Evolutionary conservation across 352 stramenopile genomes (phyloP).

Genomic region (Poterioochromonas sp.): DNA sequence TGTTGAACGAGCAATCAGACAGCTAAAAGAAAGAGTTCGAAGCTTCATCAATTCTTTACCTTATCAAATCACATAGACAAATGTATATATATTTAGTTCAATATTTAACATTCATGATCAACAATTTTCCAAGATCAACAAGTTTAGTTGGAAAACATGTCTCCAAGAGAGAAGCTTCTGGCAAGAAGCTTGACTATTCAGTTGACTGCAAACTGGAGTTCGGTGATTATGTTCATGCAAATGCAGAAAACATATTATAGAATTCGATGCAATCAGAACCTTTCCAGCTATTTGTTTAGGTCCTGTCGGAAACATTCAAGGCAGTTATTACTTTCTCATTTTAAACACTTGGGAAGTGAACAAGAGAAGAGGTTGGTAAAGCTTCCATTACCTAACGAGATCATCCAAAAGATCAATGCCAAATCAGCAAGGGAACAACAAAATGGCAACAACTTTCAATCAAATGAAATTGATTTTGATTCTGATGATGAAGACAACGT

Average conservation of each 20-base stretch:
- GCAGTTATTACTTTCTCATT: not conserved
- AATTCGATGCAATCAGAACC: constrained; percentile 25
- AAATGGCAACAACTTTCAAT: constrained; percentile 15
- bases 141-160: constrained; percentile 16
- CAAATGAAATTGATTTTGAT: constrained; percentile 18
- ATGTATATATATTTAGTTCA: constrained; percentile 12
- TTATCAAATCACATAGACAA: constrained; percentile 13
- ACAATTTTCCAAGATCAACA: constrained; percentile 15
- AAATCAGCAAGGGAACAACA: constrained; percentile 10
- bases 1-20: constrained; percentile 14
- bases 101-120: constrained; percentile 18
- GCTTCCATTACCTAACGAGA: not conserved
- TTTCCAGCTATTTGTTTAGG: not conserved
- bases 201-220: not conserved
- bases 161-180: not conserved
- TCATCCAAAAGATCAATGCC: constrained; percentile 18
- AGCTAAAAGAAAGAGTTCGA: not conserved
- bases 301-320: constrained; percentile 21
- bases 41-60: not conserved
- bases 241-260: not conserved
- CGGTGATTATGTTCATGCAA: constrained; percentile 20
- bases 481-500: constrained; percentile 13
- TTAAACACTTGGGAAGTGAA: constrained; percentile 11
- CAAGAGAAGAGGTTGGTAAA: not conserved
- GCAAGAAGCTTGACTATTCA: not conserved